A percentile compares a stretch with the other conserved stretches of the same genome.
phyloP scores from a whole-genome alignment of 1,284 basidiomycete species.

The Malassezia arunalokei region DNA sequence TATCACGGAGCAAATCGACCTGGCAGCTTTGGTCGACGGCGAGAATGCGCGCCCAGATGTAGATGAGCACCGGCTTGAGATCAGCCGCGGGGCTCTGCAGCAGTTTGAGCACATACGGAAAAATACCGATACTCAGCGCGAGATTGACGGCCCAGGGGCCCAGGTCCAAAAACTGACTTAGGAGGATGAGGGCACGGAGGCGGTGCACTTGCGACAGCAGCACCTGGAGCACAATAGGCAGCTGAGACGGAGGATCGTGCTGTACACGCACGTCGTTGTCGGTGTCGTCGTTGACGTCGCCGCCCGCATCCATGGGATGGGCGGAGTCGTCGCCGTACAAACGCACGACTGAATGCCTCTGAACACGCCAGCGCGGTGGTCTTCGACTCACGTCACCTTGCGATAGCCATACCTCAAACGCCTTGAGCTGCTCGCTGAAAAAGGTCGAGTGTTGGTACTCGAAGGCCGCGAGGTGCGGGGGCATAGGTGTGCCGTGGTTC shows the following conservation, averaged over 20 bases:
- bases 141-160: conserved; percentile 97
- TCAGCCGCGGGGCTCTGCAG: conserved; percentile 88
- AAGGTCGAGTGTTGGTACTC: conserved; percentile 78
- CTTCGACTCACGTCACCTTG: conserved; percentile 47
- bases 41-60: conserved; percentile 95
- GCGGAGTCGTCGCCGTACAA: conserved; percentile 47
- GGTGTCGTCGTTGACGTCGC: conserved; percentile 10
- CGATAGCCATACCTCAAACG: conserved; percentile 90
- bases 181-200: conserved; percentile 82
- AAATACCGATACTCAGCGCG: conserved; percentile 94
- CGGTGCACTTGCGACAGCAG: conserved; percentile 91
- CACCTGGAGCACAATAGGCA: conserved; percentile 93
- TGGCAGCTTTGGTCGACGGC: conserved; percentile 90
- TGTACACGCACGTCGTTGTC: conserved; percentile 51
- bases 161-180: conserved; percentile 92
- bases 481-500: conserved; percentile 41
- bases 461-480: conserved; percentile 45
- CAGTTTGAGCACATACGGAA: conserved; percentile 93
- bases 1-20: conserved; percentile 69
- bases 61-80: conserved; percentile 91
- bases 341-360: conserved; percentile 60
- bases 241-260: conserved; percentile 76
- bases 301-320: background rate
- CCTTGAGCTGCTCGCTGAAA: conserved; percentile 89
- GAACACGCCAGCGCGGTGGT: conserved; percentile 46